These are phyloP conservation scores for Moesziomyces antarcticus DNA, from an alignment of 1,284 basidiomycete species.

Conservation along the genomic window DNA sequence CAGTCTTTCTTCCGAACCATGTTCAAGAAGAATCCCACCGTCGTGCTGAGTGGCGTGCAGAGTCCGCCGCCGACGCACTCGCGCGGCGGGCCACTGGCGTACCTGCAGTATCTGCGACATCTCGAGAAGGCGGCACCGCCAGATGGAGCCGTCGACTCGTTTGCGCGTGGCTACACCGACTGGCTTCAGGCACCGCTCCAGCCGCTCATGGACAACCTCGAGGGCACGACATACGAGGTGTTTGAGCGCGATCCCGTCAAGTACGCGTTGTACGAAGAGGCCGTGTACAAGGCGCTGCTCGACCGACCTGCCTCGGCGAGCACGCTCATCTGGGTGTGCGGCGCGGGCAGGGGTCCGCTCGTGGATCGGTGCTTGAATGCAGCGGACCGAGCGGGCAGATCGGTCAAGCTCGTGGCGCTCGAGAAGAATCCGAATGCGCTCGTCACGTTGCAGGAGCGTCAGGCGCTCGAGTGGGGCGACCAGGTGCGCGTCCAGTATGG, in stretches of 20 bases:
- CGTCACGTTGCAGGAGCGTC: constrained; percentile 61
- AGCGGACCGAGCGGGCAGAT: constrained; percentile 75
- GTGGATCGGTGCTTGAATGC: constrained; percentile 87
- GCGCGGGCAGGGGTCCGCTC: constrained; percentile 92
- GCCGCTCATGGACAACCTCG: constrained; percentile 97
- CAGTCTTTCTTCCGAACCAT: constrained; percentile 57
- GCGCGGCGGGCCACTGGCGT: constrained; percentile 84
- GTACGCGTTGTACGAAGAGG: constrained; percentile 92
- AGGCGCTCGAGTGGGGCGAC: constrained; percentile 77
- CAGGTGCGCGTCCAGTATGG: constrained; percentile 85
- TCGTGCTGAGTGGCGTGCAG: constrained; percentile 55
- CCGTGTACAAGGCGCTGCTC: constrained; percentile 72
- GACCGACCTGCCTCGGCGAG: constrained; percentile 76
- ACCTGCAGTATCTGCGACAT: constrained; percentile 79
- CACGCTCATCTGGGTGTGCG: constrained; percentile 75
- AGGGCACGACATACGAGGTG: constrained; percentile 93
- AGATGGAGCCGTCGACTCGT: constrained; percentile 75
- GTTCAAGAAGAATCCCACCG: constrained; percentile 44
- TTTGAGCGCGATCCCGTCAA: constrained; percentile 98
- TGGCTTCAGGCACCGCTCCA: constrained; percentile 92
- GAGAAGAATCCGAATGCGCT: constrained; percentile 81
- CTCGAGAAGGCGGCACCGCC: constrained; percentile 61
- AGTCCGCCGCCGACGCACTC: constrained; percentile 66
- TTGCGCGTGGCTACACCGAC: constrained; percentile 92
- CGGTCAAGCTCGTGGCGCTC: constrained; percentile 80